Evolutionary conservation across 2,329 filamentous ascomycete species (phyloP).

Genomic region (Penicillium sumatraense): DNA sequence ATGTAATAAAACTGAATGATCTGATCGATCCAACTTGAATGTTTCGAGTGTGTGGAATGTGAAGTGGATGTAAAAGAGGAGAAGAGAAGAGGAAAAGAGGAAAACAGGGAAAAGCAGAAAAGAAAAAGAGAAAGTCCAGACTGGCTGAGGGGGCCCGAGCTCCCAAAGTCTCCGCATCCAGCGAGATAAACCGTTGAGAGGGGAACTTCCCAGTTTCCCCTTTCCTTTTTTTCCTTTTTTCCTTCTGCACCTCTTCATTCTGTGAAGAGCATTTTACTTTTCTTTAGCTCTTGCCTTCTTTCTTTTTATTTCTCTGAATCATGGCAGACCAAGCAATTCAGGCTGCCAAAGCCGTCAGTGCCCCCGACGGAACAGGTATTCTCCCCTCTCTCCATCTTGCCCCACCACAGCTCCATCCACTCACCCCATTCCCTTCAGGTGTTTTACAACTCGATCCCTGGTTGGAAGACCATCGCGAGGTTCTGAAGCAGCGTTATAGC

Average conservation of each 20-base stretch:
- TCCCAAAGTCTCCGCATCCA: conserved; percentile 14
- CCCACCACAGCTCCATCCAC: conserved; percentile 4
- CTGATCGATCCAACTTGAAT: no score
- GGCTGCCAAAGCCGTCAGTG: conserved; percentile 2
- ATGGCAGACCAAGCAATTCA: conserved; percentile 7
- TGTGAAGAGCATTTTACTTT: neutral
- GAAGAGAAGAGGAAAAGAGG: neutral
- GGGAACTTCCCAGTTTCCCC: neutral
- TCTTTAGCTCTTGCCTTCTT: neutral
- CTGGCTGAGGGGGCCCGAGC: conserved; percentile 19
- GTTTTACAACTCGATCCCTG: conserved; percentile 87
- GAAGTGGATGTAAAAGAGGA: neutral
- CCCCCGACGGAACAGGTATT: conserved; percentile 28
- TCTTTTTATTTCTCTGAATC: conserved; percentile 11
- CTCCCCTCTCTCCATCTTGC: neutral
- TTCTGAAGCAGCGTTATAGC: conserved; percentile 74
- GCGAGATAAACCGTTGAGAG: conserved; percentile 10
- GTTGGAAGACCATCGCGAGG: conserved; percentile 81
- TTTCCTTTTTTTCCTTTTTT: neutral
- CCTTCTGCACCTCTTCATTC: neutral
- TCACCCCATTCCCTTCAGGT: conserved; percentile 56
- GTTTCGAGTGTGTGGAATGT: no score
- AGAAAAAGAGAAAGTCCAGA: conserved; percentile 5
- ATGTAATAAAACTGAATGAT: no score
- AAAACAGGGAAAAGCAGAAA: conserved; percentile 3